A percentile compares a stretch with the other conserved stretches of the same genome.
phyloP scores from a whole-genome alignment of 176 grass and related monocot genomes.

The Alopecurus myosuroides region DNA sequence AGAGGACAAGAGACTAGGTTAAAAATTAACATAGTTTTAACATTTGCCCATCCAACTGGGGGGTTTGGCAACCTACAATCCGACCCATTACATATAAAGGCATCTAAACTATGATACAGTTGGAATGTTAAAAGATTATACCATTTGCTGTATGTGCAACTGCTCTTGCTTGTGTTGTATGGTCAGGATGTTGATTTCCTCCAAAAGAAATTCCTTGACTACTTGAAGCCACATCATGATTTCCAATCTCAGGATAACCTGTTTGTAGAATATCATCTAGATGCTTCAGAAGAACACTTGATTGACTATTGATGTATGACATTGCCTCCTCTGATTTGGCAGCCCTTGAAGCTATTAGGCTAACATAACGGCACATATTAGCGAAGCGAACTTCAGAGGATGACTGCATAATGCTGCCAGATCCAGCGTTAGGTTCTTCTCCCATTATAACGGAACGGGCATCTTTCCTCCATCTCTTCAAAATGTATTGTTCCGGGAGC shows the following conservation, averaged over 20 bases:
- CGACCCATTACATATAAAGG: not conserved
- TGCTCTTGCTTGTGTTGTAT: slow-evolving; percentile 31
- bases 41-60: not conserved
- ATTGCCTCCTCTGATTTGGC: slow-evolving; percentile 63
- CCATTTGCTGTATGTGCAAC: slow-evolving; percentile 52
- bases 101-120: slow-evolving; percentile 1
- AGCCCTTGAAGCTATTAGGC: slow-evolving; percentile 75
- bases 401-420: slow-evolving; percentile 30
- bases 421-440: slow-evolving; percentile 27
- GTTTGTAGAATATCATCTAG: slow-evolving; percentile 74
- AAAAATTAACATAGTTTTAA: slow-evolving; percentile 11
- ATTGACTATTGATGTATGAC: slow-evolving; percentile 66
- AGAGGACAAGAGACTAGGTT: not conserved
- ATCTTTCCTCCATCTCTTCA: slow-evolving; percentile 89
- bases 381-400: slow-evolving; percentile 35
- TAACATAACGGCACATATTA: slow-evolving; percentile 61
- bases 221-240: slow-evolving; percentile 46
- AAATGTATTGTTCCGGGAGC: slow-evolving; percentile 76
- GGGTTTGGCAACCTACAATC: slow-evolving; percentile 14
- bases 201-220: slow-evolving; percentile 58
- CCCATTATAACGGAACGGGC: slow-evolving; percentile 42
- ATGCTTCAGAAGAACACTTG: slow-evolving; percentile 63
- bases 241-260: slow-evolving; percentile 51
- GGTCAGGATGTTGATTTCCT: slow-evolving; percentile 53
- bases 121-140: slow-evolving; percentile 33